Base-by-base conservation (phyloP, 2,329 filamentous ascomycete genomes). In the Hymenoscyphus linearis region DNA sequence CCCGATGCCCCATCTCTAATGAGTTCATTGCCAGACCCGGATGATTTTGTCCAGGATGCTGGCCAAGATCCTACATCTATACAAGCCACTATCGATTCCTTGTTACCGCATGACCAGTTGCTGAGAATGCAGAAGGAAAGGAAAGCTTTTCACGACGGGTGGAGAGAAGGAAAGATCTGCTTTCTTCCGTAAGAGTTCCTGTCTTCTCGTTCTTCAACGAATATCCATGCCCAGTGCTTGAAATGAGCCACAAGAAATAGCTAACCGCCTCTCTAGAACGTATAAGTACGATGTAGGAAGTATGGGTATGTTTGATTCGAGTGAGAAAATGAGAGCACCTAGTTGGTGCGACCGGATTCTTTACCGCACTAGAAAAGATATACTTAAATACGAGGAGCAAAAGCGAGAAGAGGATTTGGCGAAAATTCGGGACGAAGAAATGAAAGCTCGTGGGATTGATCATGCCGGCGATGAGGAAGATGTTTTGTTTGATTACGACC, bases 211-310 rank as follows among this genome's bases (percentile, higher is more conserved):
- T 22, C 12, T 22, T 18, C n/a, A n/a, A 3, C 12, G n/a, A 10
- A 22, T 22, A 10, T 22, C n/a, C 7, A 9, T 47, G 40, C 22
- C 40, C 40, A 40, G 16, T 2, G 16, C 37, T 9, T n/a, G 9
- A n/a, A 40, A 5, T n/a, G 18, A 40, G 5, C 3, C 18, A 6
- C 1, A 22, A 9, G 22, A 47, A 9, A 22, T 22, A 44, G 22
- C 40, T 47, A 18, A 47, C 40, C 22, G 22, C 12, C 14, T 22
- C 12, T 22, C 12, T 18, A 47, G 40, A 1, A 96, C 95, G 0
- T 99, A 99, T 76, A 99, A 99, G 74, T 99, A 99, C 68, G 96
- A 99, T 70, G 81, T 96, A 31, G 95, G 95, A n/a, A 96, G 89
- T 34, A 85, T 96, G 35, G 90, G 90, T 1, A 83, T 92, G 34